A percentile compares a stretch with the other conserved stretches of the same genome.
Conservation (phyloP, 192 early-diverging fungal genomes). For the Backusella parvicylindrica region DNA sequence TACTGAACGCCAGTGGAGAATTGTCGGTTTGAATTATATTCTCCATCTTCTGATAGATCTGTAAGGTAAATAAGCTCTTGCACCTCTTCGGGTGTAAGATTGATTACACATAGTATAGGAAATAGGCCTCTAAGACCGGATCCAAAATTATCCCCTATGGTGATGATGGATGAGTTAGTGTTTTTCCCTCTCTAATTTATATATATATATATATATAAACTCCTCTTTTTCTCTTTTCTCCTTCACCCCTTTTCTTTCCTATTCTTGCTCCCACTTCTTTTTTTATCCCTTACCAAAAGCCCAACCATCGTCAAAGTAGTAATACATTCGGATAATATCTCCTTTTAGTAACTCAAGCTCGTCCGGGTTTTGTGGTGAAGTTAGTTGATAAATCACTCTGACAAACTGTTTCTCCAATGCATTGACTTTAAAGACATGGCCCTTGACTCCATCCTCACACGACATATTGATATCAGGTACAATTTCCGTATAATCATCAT, state of each 20-base stretch:
- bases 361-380: slow-evolving; percentile 15
- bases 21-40: background rate
- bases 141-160: slow-evolving; percentile 21
- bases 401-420: slow-evolving; percentile 10
- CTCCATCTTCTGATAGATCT: slow-evolving; percentile 6
- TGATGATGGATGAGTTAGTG: background rate
- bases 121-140: slow-evolving; percentile 23
- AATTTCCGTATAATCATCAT: slow-evolving; percentile 1
- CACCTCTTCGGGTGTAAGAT: slow-evolving; percentile 15
- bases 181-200: background rate
- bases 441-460: background rate
- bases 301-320: slow-evolving; percentile 32
- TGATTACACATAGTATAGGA: slow-evolving; percentile 21
- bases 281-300: slow-evolving; percentile 21
- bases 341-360: slow-evolving; percentile 19
- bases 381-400: slow-evolving; percentile 3
- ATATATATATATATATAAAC: too few species aligned
- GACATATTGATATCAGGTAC: background rate
- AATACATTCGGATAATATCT: slow-evolving; percentile 21
- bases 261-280: background rate
- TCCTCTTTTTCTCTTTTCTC: background rate
- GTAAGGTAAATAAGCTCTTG: background rate
- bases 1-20: slow-evolving; percentile 4
- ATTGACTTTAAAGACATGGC: background rate
- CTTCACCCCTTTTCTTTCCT: background rate